A percentile compares a stretch with the other conserved stretches of the same genome.
Evolutionary conservation across 2,329 filamentous ascomycete genomes (phyloP).

Genomic region (Aspergillus felis): DNA sequence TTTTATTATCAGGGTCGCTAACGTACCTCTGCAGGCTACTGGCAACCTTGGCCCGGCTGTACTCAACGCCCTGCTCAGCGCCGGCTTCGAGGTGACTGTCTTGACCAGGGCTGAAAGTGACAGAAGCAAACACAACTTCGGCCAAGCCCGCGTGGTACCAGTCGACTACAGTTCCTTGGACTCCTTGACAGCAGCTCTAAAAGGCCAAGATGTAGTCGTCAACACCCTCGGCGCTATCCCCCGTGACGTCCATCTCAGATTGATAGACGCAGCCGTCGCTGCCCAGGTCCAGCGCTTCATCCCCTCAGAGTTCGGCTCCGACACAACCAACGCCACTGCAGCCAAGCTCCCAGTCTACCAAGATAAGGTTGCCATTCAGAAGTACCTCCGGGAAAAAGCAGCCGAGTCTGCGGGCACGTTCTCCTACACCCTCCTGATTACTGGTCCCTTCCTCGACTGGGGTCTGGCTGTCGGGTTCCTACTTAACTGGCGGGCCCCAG

Average conservation of each 20-base stretch:
- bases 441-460: constrained; percentile 34
- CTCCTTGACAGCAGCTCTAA: constrained; percentile 21
- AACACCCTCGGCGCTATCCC: constrained; percentile 11
- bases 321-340: constrained; percentile 23
- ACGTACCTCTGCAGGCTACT: constrained; percentile 13
- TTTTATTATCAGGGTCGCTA: no score
- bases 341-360: constrained; percentile 28
- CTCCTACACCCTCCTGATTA: constrained; percentile 30
- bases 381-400: constrained; percentile 21
- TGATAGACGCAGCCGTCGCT: constrained; percentile 9
- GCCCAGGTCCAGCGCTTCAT: constrained; percentile 10
- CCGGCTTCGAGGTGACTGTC: constrained; percentile 24
- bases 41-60: constrained; percentile 27
- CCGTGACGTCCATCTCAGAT: not conserved
- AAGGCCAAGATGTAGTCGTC: constrained; percentile 28
- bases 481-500: constrained; percentile 35
- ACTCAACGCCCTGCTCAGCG: constrained; percentile 21
- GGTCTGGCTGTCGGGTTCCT: constrained; percentile 39
- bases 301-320: constrained; percentile 35
- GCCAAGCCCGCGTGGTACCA: constrained; percentile 11
- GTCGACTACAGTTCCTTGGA: constrained; percentile 28
- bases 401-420: constrained; percentile 15
- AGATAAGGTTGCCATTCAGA: constrained; percentile 27
- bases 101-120: constrained; percentile 16
- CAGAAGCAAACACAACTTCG: constrained; percentile 4